These are phyloP conservation scores for Aspergillus novofumigatus DNA, from an alignment of 2,329 filamentous ascomycete genomes.

Conservation along the genomic window DNA sequence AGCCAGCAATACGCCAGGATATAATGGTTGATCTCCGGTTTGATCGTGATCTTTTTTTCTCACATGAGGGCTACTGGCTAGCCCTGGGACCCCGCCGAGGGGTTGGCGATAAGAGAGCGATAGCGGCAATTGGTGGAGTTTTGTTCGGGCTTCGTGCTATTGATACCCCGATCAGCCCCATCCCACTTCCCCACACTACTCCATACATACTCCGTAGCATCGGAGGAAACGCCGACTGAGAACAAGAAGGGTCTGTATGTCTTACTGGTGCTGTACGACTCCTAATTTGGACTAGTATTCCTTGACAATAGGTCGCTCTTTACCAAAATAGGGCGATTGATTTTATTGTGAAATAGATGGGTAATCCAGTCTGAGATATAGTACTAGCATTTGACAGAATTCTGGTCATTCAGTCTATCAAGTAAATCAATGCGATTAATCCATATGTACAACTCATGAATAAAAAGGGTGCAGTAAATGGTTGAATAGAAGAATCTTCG, in stretches of 20 bases:
- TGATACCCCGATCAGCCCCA: constrained; percentile 27
- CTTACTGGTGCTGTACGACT: background rate
- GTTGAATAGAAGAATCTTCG: background rate
- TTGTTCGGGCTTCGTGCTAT: constrained; percentile 24
- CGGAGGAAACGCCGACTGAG: background rate
- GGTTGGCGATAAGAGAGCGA: constrained; percentile 16
- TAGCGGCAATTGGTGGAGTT: constrained; percentile 13
- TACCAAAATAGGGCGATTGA: background rate
- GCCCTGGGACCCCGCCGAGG: constrained; percentile 5
- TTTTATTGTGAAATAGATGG: background rate
- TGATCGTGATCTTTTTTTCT: background rate
- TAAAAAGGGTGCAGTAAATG: background rate
- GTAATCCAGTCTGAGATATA: background rate
- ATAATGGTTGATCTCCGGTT: background rate
- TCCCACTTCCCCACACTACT: constrained; percentile 14
- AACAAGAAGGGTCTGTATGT: background rate
- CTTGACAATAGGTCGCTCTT: background rate
- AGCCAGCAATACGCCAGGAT: background rate
- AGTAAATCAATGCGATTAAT: constrained; percentile 2
- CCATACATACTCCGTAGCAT: background rate
- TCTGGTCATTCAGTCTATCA: constrained; percentile 1
- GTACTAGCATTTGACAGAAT: constrained; percentile 2
- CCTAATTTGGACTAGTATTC: no score
- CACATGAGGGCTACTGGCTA: background rate
- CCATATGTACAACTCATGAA: background rate